These are phyloP conservation scores for Gynostemma pentaphyllum DNA, from an alignment of 306 rosid genomes.

Conservation along the genomic window DNA sequence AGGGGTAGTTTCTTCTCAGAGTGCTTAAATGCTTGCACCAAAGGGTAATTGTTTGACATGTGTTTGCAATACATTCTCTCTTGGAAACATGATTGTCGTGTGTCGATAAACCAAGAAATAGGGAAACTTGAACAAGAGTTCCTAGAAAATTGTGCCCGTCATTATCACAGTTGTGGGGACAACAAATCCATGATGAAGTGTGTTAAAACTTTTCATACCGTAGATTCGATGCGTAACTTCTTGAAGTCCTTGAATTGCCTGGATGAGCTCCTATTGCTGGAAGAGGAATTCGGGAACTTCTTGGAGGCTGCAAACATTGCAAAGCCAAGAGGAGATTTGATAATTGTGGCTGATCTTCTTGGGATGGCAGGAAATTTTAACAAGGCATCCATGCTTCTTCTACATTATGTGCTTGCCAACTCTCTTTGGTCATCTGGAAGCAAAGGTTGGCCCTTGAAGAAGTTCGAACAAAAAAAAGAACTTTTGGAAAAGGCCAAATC, in stretches of 20 bases:
- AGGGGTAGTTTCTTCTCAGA: conserved; percentile 36
- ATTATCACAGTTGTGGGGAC: conserved; percentile 33
- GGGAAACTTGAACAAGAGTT: conserved; percentile 38
- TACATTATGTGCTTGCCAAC: conserved; percentile 32
- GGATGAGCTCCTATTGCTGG: conserved; percentile 49
- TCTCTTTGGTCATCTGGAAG: conserved; percentile 62
- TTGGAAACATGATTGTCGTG: conserved; percentile 41
- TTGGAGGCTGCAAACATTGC: conserved; percentile 47
- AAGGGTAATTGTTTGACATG: conserved; percentile 39
- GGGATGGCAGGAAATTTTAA: conserved; percentile 39
- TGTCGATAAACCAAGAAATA: conserved; percentile 12
- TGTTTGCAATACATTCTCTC: conserved; percentile 42
- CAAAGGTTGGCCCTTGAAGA: conserved; percentile 59
- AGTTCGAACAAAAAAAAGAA: conserved; percentile 28
- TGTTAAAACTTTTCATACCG: conserved; percentile 50
- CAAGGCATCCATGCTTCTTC: conserved; percentile 32
- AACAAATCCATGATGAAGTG: conserved; percentile 51
- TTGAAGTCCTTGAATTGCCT: conserved; percentile 30
- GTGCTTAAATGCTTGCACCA: conserved; percentile 42
- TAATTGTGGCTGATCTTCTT: conserved; percentile 31
- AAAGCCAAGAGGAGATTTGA: conserved; percentile 36
- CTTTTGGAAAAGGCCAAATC: conserved; percentile 39
- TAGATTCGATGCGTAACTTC: conserved; percentile 41
- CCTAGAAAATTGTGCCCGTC: conserved; percentile 48
- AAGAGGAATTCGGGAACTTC: conserved; percentile 61